Evolutionary conservation across 2,329 filamentous ascomycete species (phyloP), one percentile per base, ranked within the genome.

Genomic region (Botrytis medusae): DNA sequence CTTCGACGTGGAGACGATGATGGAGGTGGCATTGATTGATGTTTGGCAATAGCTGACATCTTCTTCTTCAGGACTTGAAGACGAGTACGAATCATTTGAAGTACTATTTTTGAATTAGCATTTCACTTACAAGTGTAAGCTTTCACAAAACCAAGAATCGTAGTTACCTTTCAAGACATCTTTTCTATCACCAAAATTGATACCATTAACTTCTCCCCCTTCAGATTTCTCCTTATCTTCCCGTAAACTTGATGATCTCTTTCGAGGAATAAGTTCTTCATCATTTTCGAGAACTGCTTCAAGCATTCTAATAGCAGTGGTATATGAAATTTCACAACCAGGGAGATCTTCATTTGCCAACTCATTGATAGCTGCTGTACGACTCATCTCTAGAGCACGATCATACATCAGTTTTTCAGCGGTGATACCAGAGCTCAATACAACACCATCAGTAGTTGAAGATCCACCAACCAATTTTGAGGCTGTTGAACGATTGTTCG

Each of bases 391-490:
- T 34, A 98, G 85, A 0, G 96, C 96, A 64, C 96, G 93, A 78
- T 99, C 96, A 81, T 98, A 99, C 94, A 99, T 98, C 63, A 99
- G 86, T 83, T 95, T 97, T 84, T 98, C 96, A 0, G 96, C 96
- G 34, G 94, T 98, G 72, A 98, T 91, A 1, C 95, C 96, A 2
- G 93, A 90, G 22, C 93, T 97, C 40, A 99, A 87, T 65, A 92
- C 89, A 40, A 98, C 94, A 70, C 93, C 92, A 74, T 96, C 93
- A 2, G 89, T 87, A 25, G 91, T 91, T 5, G 90, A 84, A 4
- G 86, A 86, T 60, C 40, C 46, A 70, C 71, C 71, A 22, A 75
- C 76, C 22, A 87, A 86, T 1, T 86, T 86, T 4, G 88, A 84
- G 48, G 86, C 84, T 2, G 87, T 88, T 32, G 89, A 88, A 72